phyloP scores from a whole-genome alignment of 2,329 filamentous ascomycete species.

The Fusarium succisae region DNA sequence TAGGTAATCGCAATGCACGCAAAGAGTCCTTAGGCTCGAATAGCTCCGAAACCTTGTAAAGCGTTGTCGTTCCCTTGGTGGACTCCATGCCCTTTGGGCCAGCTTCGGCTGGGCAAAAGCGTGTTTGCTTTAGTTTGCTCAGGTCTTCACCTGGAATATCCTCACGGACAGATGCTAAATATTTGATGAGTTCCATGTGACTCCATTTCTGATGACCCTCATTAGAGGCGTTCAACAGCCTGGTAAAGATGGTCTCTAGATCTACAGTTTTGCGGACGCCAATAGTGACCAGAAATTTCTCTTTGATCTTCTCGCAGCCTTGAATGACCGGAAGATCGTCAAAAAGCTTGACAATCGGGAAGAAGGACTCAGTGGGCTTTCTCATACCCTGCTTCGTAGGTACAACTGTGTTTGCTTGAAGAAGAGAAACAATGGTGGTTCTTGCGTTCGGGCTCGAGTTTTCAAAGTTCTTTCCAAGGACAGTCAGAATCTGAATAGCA shows the following conservation, averaged over 20 bases:
- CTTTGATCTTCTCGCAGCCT: slow-evolving; percentile 81
- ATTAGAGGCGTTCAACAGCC: slow-evolving; percentile 73
- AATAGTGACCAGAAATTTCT: slow-evolving; percentile 84
- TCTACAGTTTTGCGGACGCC: slow-evolving; percentile 97
- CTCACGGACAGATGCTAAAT: slow-evolving; percentile 86
- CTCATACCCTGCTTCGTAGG: slow-evolving; percentile 93
- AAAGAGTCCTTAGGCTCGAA: slow-evolving; percentile 81
- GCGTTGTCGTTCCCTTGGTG: slow-evolving; percentile 58
- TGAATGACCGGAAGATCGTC: slow-evolving; percentile 89
- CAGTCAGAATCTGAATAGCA: slow-evolving; percentile 77
- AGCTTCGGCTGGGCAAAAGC: slow-evolving; percentile 83
- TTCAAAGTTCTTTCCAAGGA: slow-evolving; percentile 93
- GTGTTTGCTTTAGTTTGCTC: slow-evolving; percentile 77
- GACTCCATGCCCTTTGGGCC: slow-evolving; percentile 65
- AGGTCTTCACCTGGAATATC: slow-evolving; percentile 90
- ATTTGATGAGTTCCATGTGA: slow-evolving; percentile 93
- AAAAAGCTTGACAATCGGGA: slow-evolving; percentile 92
- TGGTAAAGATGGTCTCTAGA: slow-evolving; percentile 89
- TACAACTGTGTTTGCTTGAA: slow-evolving; percentile 78
- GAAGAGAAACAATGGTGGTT: slow-evolving; percentile 68
- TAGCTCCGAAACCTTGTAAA: slow-evolving; percentile 80
- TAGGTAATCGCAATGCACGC: slow-evolving; percentile 74
- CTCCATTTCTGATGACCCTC: slow-evolving; percentile 79
- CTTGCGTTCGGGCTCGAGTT: slow-evolving; percentile 74
- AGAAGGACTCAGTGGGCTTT: slow-evolving; percentile 86